Conservation (phyloP, 2,329 filamentous ascomycete genomes). For the Alternaria rosae region DNA sequence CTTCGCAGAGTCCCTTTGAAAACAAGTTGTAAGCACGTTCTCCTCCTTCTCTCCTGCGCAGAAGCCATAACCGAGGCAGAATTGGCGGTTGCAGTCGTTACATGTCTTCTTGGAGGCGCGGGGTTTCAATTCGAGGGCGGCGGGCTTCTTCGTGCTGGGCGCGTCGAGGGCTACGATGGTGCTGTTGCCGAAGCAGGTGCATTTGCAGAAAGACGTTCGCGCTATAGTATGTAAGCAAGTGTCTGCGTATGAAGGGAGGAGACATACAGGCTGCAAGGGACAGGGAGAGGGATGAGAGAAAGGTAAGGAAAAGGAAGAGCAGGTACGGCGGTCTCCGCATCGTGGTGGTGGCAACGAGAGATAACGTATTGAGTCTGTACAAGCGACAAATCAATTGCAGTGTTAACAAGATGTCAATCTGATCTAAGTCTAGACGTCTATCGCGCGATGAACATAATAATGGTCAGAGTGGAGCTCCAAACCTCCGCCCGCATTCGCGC, state of each 20-base stretch:
- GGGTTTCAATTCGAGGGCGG: constrained; percentile 23
- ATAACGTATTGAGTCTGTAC: neutral
- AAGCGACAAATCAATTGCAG: neutral
- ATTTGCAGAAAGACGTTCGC: constrained; percentile 74
- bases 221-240: constrained; percentile 39
- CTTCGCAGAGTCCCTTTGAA: constrained; percentile 72
- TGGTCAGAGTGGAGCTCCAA: constrained; percentile 15
- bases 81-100: constrained; percentile 72
- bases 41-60: constrained; percentile 69
- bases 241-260: neutral
- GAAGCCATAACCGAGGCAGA: constrained; percentile 68
- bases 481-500: constrained; percentile 25
- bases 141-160: constrained; percentile 39
- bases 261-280: constrained; percentile 55
- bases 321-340: constrained; percentile 35
- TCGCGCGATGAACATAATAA: constrained; percentile 1
- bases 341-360: neutral
- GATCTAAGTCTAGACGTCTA: neutral
- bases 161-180: constrained; percentile 71
- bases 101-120: constrained; percentile 59
- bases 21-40: constrained; percentile 71
- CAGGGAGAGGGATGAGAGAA: constrained; percentile 48
- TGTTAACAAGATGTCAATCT: neutral
- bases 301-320: constrained; percentile 33
- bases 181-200: constrained; percentile 72